Evolutionary conservation across 176 grass and related monocot genomes (phyloP), one percentile per base, ranked within the genome.

Genomic region (Elymus sibiricus): DNA sequence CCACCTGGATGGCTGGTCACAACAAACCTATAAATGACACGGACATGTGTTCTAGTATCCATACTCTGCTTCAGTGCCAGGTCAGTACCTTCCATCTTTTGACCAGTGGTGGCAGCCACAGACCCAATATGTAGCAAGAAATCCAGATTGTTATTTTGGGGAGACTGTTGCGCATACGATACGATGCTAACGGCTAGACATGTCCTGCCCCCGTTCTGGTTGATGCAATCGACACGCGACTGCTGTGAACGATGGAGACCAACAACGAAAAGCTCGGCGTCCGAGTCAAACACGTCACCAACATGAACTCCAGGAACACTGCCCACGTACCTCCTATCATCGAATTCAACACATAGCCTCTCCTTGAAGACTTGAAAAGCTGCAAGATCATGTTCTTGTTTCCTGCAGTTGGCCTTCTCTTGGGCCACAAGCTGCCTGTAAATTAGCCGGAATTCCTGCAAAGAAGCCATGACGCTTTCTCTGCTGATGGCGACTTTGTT

Each of bases 261-360:
- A 86, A 89, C 74, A 37, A 93, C 14, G 84, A 44, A 90, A 70
- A 91, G 82, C 55, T 93, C 94, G 12, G 86, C 63, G 19, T 12
- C 81, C 51, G 86, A 87, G 79, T 93, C 85, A 77, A 95, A 95
- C 26, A 80, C 78, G 47, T 95, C 87, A 12, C 94, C 94, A 43
- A 93, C 62, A 47, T 78, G 31, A 83, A 91, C 80, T 40, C 89
- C 91, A 6, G 91, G 89, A 51, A 96, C 65, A 40, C 31, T 92
- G 79, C 87, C 94, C 5, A 86, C 73, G 55, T 89, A 88, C 66
- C 86, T 96, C 71, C 28, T 55, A 4, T 72, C 71, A 80, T 81
- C 66, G 22, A 25, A 35, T 43, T 72, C 59, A n/a, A 40, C 75
- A 55, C 56, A 37, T 24, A 83, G 63, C 17, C 51, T 88, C 68